Percentiles rank a stretch among this genome's conserved stretches.
These are phyloP conservation scores for Trichoderma koningiopsis DNA, from an alignment of 2,329 filamentous ascomycete species.

Conservation along the genomic window DNA sequence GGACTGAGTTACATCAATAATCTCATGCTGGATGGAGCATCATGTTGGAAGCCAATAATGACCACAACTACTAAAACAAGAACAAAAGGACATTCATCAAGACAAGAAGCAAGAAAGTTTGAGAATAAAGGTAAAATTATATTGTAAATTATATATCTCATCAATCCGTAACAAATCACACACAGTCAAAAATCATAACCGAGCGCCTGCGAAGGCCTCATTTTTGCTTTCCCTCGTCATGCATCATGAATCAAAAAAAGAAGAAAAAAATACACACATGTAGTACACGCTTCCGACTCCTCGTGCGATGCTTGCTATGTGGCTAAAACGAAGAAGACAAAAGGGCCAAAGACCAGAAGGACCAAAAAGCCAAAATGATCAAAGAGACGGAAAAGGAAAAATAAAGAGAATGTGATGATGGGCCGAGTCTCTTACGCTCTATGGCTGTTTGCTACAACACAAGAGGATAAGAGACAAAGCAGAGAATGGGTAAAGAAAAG, in stretches of 20 bases:
- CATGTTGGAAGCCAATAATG: too few relatives aligned
- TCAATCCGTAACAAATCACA: conserved; percentile 5
- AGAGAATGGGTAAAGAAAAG: neutral
- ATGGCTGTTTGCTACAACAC: neutral
- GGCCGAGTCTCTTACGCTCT: neutral
- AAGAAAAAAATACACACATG: conserved; percentile 21
- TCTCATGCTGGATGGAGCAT: too few relatives aligned
- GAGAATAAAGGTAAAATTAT: neutral
- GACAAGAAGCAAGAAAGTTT: neutral
- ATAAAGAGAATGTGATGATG: neutral
- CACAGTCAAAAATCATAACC: conserved; percentile 16
- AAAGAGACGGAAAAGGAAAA: neutral
- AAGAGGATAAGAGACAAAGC: neutral
- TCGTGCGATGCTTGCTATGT: conserved; percentile 15
- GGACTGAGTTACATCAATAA: too few relatives aligned
- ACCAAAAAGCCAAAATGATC: neutral
- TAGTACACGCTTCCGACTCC: conserved; percentile 15
- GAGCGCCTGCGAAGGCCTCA: conserved; percentile 2
- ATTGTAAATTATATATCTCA: conserved; percentile 15
- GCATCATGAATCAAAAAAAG: conserved; percentile 2
- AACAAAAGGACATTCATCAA: too few relatives aligned
- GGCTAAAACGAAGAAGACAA: neutral
- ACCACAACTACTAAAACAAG: too few relatives aligned
- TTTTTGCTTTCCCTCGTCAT: conserved; percentile 6
- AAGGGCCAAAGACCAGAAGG: neutral